Conservation (phyloP, 2,329 filamentous ascomycete species). For the Fusarium brevicatenulatum region DNA sequence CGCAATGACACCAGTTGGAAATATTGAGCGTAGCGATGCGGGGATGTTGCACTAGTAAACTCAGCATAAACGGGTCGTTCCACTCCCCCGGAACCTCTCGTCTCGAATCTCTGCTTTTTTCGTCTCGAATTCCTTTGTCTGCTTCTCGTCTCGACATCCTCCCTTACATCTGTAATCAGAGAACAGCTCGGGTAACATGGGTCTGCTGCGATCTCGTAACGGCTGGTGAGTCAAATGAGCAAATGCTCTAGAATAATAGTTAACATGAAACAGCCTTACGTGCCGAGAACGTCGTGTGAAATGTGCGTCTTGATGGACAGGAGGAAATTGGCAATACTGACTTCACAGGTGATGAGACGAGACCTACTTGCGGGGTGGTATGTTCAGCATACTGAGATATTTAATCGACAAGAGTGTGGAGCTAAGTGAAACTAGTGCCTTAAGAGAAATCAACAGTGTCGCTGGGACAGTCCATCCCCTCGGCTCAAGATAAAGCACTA, state of each 20-base stretch:
- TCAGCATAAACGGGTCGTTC: background rate
- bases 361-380: background rate
- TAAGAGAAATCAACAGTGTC: background rate
- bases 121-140: background rate
- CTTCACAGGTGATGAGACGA: constrained; percentile 1
- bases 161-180: background rate
- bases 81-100: background rate
- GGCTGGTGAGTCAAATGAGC: background rate
- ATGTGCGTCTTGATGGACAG: background rate
- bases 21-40: background rate
- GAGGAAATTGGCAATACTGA: background rate
- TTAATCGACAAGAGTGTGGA: background rate
- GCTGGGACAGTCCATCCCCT: background rate
- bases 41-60: background rate
- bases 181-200: background rate
- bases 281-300: constrained; percentile 8
- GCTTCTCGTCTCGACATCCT: background rate
- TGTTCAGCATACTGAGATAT: background rate
- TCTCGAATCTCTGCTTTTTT: background rate
- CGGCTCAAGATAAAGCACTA: background rate
- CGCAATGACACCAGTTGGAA: background rate
- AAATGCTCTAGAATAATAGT: background rate
- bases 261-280: background rate
- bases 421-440: background rate
- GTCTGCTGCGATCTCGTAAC: constrained; percentile 5